Evolutionary conservation across 805 yeast genomes (phyloP).

Genomic region (Tetrapisispora arboricola): DNA sequence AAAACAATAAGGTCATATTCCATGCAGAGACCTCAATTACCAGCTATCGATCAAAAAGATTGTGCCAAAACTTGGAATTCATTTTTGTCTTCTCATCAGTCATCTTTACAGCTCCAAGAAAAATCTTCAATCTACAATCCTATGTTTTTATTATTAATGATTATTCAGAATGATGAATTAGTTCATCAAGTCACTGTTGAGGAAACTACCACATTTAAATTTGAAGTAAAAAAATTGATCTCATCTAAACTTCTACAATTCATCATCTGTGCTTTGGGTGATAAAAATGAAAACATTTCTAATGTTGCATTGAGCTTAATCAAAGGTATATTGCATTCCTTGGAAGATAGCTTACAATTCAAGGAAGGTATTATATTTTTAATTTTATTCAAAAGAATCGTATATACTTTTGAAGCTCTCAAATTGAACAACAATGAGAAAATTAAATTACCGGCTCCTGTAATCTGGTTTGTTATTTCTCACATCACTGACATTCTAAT

Average conservation of each 20-base stretch:
- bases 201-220: slow-evolving; percentile 20
- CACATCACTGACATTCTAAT: slow-evolving; percentile 45
- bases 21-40: slow-evolving; percentile 22
- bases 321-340: slow-evolving; percentile 33
- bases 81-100: slow-evolving; percentile 19
- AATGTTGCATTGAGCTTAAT: slow-evolving; percentile 37
- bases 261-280: slow-evolving; percentile 36
- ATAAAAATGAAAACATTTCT: slow-evolving; percentile 15
- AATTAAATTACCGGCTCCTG: slow-evolving; percentile 30
- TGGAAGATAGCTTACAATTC: slow-evolving; percentile 35
- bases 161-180: slow-evolving; percentile 57
- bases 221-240: slow-evolving; percentile 47
- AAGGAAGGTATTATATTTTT: slow-evolving; percentile 49
- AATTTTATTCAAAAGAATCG: slow-evolving; percentile 38
- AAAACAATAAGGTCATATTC: slow-evolving; percentile 37
- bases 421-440: slow-evolving; percentile 10
- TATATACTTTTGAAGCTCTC: slow-evolving; percentile 25
- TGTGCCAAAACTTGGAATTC: slow-evolving; percentile 15
- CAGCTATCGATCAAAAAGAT: slow-evolving; percentile 9
- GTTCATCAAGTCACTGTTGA: slow-evolving; percentile 31
- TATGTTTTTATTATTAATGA: slow-evolving; percentile 54
- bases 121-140: slow-evolving; percentile 44
- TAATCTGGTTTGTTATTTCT: slow-evolving; percentile 47
- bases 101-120: slow-evolving; percentile 7
- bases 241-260: slow-evolving; percentile 45